These are phyloP conservation scores for Exophiala alcalophila DNA, from an alignment of 2,329 filamentous ascomycete species.

Conservation along the genomic window DNA sequence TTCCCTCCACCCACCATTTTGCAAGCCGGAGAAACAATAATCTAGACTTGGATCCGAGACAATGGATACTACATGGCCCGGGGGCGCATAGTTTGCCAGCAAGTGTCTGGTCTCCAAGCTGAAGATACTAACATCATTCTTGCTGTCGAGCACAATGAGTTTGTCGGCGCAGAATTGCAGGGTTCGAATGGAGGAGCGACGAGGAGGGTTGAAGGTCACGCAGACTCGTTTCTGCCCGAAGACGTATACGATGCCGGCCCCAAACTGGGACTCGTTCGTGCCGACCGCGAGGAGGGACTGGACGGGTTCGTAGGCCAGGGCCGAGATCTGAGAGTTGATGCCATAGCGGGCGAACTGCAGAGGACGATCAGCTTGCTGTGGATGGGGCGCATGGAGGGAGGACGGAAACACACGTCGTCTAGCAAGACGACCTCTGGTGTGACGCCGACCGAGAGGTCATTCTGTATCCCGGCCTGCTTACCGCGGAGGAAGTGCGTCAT, in stretches of 20 bases:
- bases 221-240: slow-evolving; percentile 79
- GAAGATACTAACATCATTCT: slow-evolving; percentile 82
- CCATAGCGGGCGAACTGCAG: slow-evolving; percentile 69
- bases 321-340: slow-evolving; percentile 72
- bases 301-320: slow-evolving; percentile 85
- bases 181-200: slow-evolving; percentile 69
- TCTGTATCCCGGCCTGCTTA: slow-evolving; percentile 90
- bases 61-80: slow-evolving; percentile 70
- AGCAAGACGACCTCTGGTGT: slow-evolving; percentile 73
- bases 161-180: slow-evolving; percentile 85
- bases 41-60: slow-evolving; percentile 87
- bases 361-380: slow-evolving; percentile 10
- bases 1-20: slow-evolving; percentile 54
- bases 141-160: slow-evolving; percentile 77
- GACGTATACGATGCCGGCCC: slow-evolving; percentile 82
- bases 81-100: slow-evolving; percentile 68
- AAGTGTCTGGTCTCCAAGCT: slow-evolving; percentile 69
- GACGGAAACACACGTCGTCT: slow-evolving; percentile 63
- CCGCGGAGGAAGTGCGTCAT: slow-evolving; percentile 89
- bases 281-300: slow-evolving; percentile 91
- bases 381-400: slow-evolving; percentile 26
- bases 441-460: slow-evolving; percentile 82
- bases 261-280: slow-evolving; percentile 82
- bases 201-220: slow-evolving; percentile 67
- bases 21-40: slow-evolving; percentile 82